Evolutionary conservation across 768 basidiomycete species (phyloP), one percentile per base, ranked within the genome.

Genomic region (Pisolithus albus): DNA sequence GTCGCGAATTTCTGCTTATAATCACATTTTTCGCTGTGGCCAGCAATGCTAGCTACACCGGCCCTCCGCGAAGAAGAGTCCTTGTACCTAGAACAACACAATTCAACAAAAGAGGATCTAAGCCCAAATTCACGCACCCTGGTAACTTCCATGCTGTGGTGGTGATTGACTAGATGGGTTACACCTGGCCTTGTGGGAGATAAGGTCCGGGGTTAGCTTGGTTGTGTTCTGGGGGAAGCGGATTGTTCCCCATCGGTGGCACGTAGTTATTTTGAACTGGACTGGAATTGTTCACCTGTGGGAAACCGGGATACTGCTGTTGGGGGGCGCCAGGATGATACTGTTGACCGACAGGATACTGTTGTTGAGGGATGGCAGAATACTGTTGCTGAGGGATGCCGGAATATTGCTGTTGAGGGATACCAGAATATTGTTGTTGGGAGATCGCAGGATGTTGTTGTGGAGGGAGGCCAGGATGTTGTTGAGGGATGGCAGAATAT

Each of bases 171-270:
- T 2, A 51, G 50, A 38, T 51, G 24, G 51, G 55, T 28, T 45
- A 26, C 26, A 48, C 46, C 24, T 46, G 61, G 2, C 32, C 34
- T 37, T 58, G 64, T 16, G 53, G 30, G 18, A 23, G 47, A 13
- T 19, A 11, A 13, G 43, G 42, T n/a, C 21, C 21, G 4, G 21
- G 2, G 21, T 23, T 23, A 23, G 21, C 21, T 23, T 53, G 55
- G 28, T 57, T 57, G 4, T 62, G 52, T 32, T 58, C 62, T 21
- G 58, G 56, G 2, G 64, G 51, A 5, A 40, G 52, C 37, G 53
- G 3, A 18, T 50, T 26, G 6, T 18, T 18, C 11, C 30, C 47
- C 16, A 41, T 15, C 13, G 47, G 7, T 5, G 51, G 51, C 13
- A 53, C 39, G 44, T 64, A 52, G 10, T 40, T 46, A 30, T 21